phyloP scores from a whole-genome alignment of 495 filamentous ascomycete species.

The Aspergillus kassunensis region DNA sequence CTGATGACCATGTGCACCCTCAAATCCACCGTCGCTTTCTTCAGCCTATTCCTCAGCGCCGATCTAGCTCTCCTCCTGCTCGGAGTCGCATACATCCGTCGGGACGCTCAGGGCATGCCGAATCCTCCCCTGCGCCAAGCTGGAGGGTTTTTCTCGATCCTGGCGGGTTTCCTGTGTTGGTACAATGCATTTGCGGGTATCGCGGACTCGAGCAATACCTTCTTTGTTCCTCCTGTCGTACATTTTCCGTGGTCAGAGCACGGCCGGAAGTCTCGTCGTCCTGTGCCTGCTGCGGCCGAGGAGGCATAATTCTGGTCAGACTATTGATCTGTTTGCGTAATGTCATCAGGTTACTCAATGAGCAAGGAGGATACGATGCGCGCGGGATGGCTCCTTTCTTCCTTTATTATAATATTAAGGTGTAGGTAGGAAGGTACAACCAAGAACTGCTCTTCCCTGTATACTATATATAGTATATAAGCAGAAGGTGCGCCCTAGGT shows the following conservation, averaged over 20 bases:
- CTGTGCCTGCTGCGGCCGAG: neutral
- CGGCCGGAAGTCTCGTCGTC: slow-evolving; percentile 51
- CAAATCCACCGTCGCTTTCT: slow-evolving; percentile 88
- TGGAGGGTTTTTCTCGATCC: slow-evolving; percentile 74
- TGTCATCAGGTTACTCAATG: no score
- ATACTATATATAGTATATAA: no score
- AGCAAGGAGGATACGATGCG: no score
- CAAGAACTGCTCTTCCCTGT: no score
- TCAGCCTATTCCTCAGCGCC: slow-evolving; percentile 79
- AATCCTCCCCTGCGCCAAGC: slow-evolving; percentile 55
- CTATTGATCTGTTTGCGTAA: no score
- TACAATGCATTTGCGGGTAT: slow-evolving; percentile 90
- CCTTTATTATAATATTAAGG: no score
- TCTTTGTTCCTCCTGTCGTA: slow-evolving; percentile 82
- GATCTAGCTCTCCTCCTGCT: slow-evolving; percentile 83
- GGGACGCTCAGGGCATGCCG: slow-evolving; percentile 34
- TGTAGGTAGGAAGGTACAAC: no score
- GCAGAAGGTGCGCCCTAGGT: no score
- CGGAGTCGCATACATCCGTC: slow-evolving; percentile 57
- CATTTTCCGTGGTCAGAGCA: slow-evolving; percentile 94
- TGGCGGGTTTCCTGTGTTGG: slow-evolving; percentile 84
- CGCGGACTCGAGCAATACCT: slow-evolving; percentile 72
- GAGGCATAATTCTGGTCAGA: no score
- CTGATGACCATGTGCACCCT: slow-evolving; percentile 77
- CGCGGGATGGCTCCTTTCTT: no score